Conservation (phyloP, 805 yeast species). For the Novakomyces olei region DNA sequence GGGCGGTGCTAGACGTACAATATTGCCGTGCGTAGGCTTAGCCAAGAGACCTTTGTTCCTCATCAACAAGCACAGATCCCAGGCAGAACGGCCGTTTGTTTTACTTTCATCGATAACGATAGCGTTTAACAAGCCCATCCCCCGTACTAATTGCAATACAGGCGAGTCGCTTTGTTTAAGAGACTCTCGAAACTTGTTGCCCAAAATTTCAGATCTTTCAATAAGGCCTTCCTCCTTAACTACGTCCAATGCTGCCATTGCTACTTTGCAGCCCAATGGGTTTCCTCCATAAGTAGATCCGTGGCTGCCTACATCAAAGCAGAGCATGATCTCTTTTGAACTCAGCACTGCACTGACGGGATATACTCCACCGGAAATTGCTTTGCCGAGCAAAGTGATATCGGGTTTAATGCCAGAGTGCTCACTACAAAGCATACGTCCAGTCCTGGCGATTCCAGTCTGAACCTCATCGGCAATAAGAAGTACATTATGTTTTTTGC, state of each 20-base stretch:
- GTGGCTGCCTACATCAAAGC: constrained; percentile 84
- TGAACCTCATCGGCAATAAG: constrained; percentile 93
- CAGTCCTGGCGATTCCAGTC: constrained; percentile 95
- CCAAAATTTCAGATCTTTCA: constrained; percentile 52
- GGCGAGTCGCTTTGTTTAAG: constrained; percentile 21
- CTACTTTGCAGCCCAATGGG: constrained; percentile 80
- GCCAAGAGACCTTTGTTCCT: constrained; percentile 76
- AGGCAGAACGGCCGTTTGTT: constrained; percentile 76
- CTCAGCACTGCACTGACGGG: constrained; percentile 86
- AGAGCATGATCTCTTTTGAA: constrained; percentile 71
- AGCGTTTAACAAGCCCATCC: constrained; percentile 72
- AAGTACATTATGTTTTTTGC: constrained; percentile 65
- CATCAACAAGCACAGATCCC: constrained; percentile 87
- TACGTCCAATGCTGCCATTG: constrained; percentile 81
- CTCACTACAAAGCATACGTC: constrained; percentile 77
- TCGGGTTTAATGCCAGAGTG: constrained; percentile 76
- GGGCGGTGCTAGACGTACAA: constrained; percentile 91
- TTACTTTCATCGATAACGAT: constrained; percentile 70
- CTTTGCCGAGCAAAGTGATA: constrained; percentile 75
- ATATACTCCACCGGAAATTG: constrained; percentile 81
- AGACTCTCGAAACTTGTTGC: constrained; percentile 39
- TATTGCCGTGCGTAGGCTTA: constrained; percentile 89
- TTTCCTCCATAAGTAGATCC: constrained; percentile 97
- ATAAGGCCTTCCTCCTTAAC: constrained; percentile 70
- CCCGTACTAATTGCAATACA: constrained; percentile 43